phyloP scores from a whole-genome alignment of 768 basidiomycete genomes.

The Neoboletus subvelutipes region DNA sequence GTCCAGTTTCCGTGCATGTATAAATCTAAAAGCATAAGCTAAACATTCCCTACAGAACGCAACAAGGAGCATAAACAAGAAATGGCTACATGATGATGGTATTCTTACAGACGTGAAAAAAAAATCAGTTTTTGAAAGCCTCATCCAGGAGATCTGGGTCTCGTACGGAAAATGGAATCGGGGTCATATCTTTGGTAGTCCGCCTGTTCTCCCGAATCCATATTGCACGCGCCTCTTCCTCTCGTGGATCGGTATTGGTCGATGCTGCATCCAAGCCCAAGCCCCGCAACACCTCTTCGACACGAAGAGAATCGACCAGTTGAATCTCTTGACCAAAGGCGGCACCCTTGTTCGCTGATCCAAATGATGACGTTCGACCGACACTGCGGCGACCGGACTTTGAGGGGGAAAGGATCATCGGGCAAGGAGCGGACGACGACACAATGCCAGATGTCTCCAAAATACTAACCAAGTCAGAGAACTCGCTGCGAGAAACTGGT shows the following conservation, averaged over 20 bases:
- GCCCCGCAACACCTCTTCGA: slow-evolving; percentile 70
- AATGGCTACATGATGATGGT: slow-evolving; percentile 9
- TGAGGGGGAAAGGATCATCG: slow-evolving; percentile 37
- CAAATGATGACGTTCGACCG: slow-evolving; percentile 60
- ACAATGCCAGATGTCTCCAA: slow-evolving; percentile 74
- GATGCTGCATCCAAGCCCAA: slow-evolving; percentile 41
- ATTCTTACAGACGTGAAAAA: slow-evolving; percentile 1
- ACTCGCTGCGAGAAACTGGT: slow-evolving; percentile 73
- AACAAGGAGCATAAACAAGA: slow-evolving; percentile 12
- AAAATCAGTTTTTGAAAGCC: slow-evolving; percentile 35
- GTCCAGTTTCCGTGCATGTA: slow-evolving; percentile 5
- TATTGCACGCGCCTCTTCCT: slow-evolving; percentile 44
- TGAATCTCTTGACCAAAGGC: slow-evolving; percentile 44
- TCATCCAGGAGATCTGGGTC: slow-evolving; percentile 27
- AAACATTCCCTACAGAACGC: slow-evolving; percentile 8
- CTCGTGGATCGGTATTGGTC: slow-evolving; percentile 35
- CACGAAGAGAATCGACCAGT: slow-evolving; percentile 60
- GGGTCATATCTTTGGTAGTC: slow-evolving; percentile 37
- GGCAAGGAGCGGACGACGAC: slow-evolving; percentile 34
- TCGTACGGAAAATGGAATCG: slow-evolving; percentile 10
- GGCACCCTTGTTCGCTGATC: slow-evolving; percentile 28
- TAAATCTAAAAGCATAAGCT: slow-evolving; percentile 29
- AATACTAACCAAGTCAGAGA: slow-evolving; percentile 66
- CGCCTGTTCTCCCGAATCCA: slow-evolving; percentile 42
- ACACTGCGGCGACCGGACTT: slow-evolving; percentile 53